Conservation (phyloP, 306 rosid species). For the Sicyos edulis region DNA sequence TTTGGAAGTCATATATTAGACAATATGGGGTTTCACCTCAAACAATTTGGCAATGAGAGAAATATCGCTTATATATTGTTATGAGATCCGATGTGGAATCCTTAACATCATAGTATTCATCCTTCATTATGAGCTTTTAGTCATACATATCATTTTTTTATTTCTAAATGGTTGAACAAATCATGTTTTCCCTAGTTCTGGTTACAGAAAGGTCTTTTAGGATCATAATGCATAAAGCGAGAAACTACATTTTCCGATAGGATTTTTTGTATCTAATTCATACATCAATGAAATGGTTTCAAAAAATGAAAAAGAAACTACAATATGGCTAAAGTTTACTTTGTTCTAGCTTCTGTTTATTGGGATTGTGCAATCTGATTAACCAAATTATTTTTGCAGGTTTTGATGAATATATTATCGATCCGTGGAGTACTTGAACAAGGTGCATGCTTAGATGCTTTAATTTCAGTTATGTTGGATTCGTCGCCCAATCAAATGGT, state of each 20-base stretch:
- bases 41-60: too few relatives aligned
- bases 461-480: constrained; percentile 82
- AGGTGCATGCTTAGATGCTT: constrained; percentile 87
- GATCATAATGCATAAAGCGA: not conserved
- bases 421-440: constrained; percentile 73
- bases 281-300: too few relatives aligned
- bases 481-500: constrained; percentile 87
- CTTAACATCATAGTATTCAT: constrained; percentile 4
- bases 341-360: constrained; percentile 14
- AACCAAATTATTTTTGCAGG: constrained; percentile 38
- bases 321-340: not conserved
- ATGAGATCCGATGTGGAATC: too few relatives aligned
- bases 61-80: too few relatives aligned
- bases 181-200: not conserved
- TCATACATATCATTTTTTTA: not conserved
- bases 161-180: not conserved
- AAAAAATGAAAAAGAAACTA: too few relatives aligned
- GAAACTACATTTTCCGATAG: too few relatives aligned
- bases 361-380: not conserved
- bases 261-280: too few relatives aligned
- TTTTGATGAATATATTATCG: constrained; percentile 74
- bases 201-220: constrained; percentile 6
- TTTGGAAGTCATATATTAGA: not conserved
- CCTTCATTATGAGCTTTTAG: constrained; percentile 1
- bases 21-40: too few relatives aligned